Conservation (phyloP, 2,329 filamentous ascomycete species). For the Xylaria sp. region DNA sequence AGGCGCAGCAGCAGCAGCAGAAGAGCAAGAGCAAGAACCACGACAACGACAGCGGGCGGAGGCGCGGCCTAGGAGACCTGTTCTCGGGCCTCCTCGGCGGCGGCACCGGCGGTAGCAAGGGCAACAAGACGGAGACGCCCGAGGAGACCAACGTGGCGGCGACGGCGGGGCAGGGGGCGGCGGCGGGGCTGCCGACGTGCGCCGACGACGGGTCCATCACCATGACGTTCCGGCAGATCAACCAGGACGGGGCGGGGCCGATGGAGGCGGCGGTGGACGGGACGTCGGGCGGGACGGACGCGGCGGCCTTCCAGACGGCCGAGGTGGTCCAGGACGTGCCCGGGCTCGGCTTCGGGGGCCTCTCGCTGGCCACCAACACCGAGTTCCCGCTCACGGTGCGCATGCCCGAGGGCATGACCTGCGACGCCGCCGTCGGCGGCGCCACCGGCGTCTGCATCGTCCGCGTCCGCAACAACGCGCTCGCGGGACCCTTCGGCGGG, state of each 20-base stretch:
- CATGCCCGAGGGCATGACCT: slow-evolving; percentile 70
- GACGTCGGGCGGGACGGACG: slow-evolving; percentile 65
- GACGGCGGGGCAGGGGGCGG: slow-evolving; percentile 56
- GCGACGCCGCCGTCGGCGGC: slow-evolving; percentile 60
- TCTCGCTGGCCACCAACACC: slow-evolving; percentile 61
- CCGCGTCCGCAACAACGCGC: slow-evolving; percentile 63
- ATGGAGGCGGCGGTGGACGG: slow-evolving; percentile 62
- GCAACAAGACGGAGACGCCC: slow-evolving; percentile 46
- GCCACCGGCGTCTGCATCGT: slow-evolving; percentile 67
- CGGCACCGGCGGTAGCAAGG: slow-evolving; percentile 33
- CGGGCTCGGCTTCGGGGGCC: slow-evolving; percentile 57
- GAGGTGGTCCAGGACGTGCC: slow-evolving; percentile 64
- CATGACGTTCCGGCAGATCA: slow-evolving; percentile 71
- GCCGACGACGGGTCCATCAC: slow-evolving; percentile 62
- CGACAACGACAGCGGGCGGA: no score
- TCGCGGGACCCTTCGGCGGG: slow-evolving; percentile 68
- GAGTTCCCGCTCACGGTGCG: slow-evolving; percentile 68
- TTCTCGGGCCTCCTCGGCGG: slow-evolving; percentile 33
- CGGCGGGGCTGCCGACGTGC: slow-evolving; percentile 61
- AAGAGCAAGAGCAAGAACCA: no score
- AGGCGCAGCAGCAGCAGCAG: slow-evolving; percentile 19
- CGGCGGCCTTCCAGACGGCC: slow-evolving; percentile 61
- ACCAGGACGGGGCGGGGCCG: slow-evolving; percentile 71
- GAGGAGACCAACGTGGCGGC: slow-evolving; percentile 57
- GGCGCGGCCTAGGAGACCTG: slow-evolving; percentile 35